Percentiles rank a stretch among this genome's conserved stretches.
Conservation (phyloP, 495 filamentous ascomycete species). For the Xanthoparmelia taractica region DNA sequence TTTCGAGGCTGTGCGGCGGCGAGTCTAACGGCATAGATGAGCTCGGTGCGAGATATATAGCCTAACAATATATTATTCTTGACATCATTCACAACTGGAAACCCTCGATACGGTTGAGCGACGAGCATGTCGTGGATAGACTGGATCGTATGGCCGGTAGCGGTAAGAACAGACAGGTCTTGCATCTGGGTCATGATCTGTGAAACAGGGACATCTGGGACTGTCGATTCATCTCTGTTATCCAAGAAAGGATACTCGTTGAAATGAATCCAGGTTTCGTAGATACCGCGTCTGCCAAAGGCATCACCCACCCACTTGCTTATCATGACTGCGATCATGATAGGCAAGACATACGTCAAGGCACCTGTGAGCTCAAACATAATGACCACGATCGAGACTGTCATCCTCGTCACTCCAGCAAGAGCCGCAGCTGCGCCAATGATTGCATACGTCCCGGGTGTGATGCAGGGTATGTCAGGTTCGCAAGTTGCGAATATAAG, state of each 20-base stretch:
- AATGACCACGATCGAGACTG: conserved; percentile 92
- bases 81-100: conserved; percentile 77
- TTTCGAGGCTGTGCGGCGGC: conserved; percentile 43
- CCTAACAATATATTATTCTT: conserved; percentile 65
- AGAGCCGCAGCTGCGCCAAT: conserved; percentile 94
- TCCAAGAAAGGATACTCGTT: conserved; percentile 96
- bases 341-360: conserved; percentile 91
- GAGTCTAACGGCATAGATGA: conserved; percentile 67
- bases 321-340: conserved; percentile 99
- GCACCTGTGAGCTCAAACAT: conserved; percentile 98
- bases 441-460: conserved; percentile 90
- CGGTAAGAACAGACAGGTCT: conserved; percentile 80
- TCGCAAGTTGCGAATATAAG: conserved; percentile 75
- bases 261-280: conserved; percentile 95
- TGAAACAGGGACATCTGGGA: conserved; percentile 74
- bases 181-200: conserved; percentile 90
- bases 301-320: conserved; percentile 98
- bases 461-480: conserved; percentile 84
- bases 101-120: conserved; percentile 76
- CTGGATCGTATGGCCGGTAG: conserved; percentile 77
- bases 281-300: conserved; percentile 88
- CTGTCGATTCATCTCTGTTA: conserved; percentile 73
- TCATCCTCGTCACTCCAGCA: conserved; percentile 97
- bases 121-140: conserved; percentile 60
- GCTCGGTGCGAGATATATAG: conserved; percentile 89